Evolutionary conservation across 768 basidiomycete genomes (phyloP), one percentile per base, ranked within the genome.

Genomic region (Rubroboletus satanas): DNA sequence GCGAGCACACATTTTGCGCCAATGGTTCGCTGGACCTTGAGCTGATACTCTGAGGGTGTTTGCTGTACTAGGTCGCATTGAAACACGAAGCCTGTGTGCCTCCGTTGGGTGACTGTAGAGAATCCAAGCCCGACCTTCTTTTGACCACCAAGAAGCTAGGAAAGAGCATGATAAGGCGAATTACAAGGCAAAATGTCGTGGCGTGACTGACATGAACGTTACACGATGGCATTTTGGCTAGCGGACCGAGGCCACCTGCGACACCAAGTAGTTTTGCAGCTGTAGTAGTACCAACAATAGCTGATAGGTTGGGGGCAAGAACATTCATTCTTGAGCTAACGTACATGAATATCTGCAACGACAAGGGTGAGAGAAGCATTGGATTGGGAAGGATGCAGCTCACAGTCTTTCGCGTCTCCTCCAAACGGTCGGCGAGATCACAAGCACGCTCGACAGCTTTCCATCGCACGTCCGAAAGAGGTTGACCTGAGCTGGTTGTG

Each of bases 291-390:
- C 97, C 96, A 76, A 98, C 92, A 74, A 99, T 97, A 73, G 91
- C 88, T 66, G 94, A 96, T 69, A 99, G 84, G 73, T 99, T 99
- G 66, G 97, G 97, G 63, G 97, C 96, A 67, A 99, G 88, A 54
- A 93, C 83, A 76, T 93, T 92, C 93, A 99, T 98, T 77, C 97
- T 84, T 65, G 93, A 96, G 79, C 95, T 96, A 72, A 99, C 97
- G 82, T 98, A 99, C 79, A 90, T 87, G 75, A 98, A 96, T 65
- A 98, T 99, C 90, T 95, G 66, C 2, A 52, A 43, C 6, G 37
- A 32, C 47, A 37, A n/a, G 3, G 18, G 48, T 43, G 35, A 52
- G 58, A 38, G 37, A 60, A 42, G 46, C 7, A 17, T 39, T 47
- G 49, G 45, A 39, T 18, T 18, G 21, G 26, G 33, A 31, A 10